These are phyloP conservation scores for Aspergillus jensenii DNA, from an alignment of 2,329 filamentous ascomycete genomes.

Conservation along the genomic window DNA sequence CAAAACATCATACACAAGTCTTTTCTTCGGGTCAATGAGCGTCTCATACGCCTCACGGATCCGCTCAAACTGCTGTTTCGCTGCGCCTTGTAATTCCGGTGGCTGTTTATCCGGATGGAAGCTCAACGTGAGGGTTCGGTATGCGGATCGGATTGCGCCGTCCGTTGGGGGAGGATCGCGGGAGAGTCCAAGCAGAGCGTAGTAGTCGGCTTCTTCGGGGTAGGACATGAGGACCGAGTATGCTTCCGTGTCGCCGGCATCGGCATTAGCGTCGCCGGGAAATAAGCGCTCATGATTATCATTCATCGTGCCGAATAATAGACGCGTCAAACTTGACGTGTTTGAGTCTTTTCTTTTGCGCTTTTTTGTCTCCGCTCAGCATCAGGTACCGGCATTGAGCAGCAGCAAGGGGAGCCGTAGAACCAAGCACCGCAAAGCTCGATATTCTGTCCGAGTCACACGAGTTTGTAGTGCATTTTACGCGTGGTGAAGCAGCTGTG, in stretches of 20 bases:
- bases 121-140: slow-evolving; percentile 42
- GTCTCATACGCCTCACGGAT: slow-evolving; percentile 45
- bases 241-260: slow-evolving; percentile 15
- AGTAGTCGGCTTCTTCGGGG: slow-evolving; percentile 41
- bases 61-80: slow-evolving; percentile 37
- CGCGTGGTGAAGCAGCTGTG: not conserved
- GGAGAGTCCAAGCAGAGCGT: slow-evolving; percentile 41
- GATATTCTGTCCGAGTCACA: not conserved
- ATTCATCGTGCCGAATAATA: not conserved
- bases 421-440: not conserved
- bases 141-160: slow-evolving; percentile 44
- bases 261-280: not conserved
- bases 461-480: slow-evolving; percentile 1
- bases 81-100: slow-evolving; percentile 35
- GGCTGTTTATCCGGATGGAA: slow-evolving; percentile 50
- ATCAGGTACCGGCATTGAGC: not conserved
- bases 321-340: not conserved
- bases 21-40: slow-evolving; percentile 42
- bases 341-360: not conserved
- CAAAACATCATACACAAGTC: slow-evolving; percentile 44
- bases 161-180: slow-evolving; percentile 41
- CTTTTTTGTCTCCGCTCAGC: not conserved
- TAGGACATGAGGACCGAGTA: slow-evolving; percentile 29
- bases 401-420: not conserved
- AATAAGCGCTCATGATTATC: not conserved